Conservation (phyloP, 2,329 filamentous ascomycete species). For the Phialemoniopsis sp. region DNA sequence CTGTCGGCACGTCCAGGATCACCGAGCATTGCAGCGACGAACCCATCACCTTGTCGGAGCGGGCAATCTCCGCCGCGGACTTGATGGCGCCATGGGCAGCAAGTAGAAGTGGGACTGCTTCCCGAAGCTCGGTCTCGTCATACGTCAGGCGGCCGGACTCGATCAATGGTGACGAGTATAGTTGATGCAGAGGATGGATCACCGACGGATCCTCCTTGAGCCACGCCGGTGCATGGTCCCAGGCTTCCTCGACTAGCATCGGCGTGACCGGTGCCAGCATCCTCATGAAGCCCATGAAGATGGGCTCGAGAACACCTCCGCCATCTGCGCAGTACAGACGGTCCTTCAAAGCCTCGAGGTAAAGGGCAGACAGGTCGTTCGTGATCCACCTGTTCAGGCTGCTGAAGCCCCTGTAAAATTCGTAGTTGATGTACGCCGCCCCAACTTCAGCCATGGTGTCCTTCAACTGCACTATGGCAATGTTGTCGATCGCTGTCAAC, state of each 20-base stretch:
- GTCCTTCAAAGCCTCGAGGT: slow-evolving; percentile 90
- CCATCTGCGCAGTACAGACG: slow-evolving; percentile 79
- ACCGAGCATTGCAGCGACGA: slow-evolving; percentile 79
- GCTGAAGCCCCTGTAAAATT: slow-evolving; percentile 76
- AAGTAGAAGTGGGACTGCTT: slow-evolving; percentile 43
- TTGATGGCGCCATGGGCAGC: slow-evolving; percentile 66
- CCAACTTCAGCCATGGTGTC: slow-evolving; percentile 62
- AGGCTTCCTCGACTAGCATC: slow-evolving; percentile 81
- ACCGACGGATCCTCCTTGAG: slow-evolving; percentile 45
- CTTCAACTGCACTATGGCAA: slow-evolving; percentile 72
- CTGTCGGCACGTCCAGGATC: slow-evolving; percentile 39
- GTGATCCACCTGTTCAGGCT: slow-evolving; percentile 77
- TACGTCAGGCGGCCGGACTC: slow-evolving; percentile 31
- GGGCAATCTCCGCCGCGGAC: slow-evolving; percentile 67
- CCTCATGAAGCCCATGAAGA: slow-evolving; percentile 69
- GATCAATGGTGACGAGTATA: slow-evolving; percentile 40
- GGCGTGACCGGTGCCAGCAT: slow-evolving; percentile 82
- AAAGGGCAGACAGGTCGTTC: slow-evolving; percentile 84
- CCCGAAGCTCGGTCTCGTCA: slow-evolving; percentile 32
- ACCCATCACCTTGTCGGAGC: slow-evolving; percentile 67
- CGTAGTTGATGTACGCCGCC: slow-evolving; percentile 62
- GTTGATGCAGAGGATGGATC: slow-evolving; percentile 39
- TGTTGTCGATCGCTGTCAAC: slow-evolving; percentile 61
- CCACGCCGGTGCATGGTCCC: slow-evolving; percentile 68
- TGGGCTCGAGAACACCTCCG: slow-evolving; percentile 57